A percentile compares a stretch with the other conserved stretches of the same genome.
These are phyloP conservation scores for Acanthamoeba healyi DNA, from an alignment of 208 protist genomes.

Conservation along the genomic window DNA sequence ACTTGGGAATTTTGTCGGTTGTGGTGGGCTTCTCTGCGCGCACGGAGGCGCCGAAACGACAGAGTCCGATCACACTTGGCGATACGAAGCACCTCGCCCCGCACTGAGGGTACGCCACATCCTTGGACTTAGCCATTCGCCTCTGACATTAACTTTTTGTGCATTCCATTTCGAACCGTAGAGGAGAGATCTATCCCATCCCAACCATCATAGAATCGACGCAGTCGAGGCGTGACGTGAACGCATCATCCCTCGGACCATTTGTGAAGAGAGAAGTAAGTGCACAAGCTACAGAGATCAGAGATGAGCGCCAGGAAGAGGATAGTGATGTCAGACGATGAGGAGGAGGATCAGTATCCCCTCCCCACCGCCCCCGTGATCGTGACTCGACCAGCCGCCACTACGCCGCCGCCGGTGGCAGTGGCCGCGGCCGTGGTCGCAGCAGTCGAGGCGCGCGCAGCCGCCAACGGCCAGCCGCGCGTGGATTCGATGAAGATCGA, in stretches of 20 bases:
- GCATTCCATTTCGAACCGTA: neutral
- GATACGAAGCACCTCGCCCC: neutral
- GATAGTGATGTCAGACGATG: slow-evolving; percentile 52
- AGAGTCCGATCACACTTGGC: slow-evolving; percentile 31
- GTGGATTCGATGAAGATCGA: neutral
- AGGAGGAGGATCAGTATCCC: slow-evolving; percentile 16
- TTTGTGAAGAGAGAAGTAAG: too few species aligned
- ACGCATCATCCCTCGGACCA: too few species aligned
- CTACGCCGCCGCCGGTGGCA: too few species aligned
- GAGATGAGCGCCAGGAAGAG: slow-evolving; percentile 41
- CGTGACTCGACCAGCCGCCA: too few species aligned
- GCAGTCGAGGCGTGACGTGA: neutral
- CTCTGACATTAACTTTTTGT: slow-evolving; percentile 22
- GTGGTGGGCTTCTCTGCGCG: too few species aligned
- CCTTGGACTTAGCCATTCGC: neutral
- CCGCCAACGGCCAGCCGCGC: too few species aligned
- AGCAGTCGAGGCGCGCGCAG: neutral
- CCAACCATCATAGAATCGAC: neutral
- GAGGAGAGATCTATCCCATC: too few species aligned
- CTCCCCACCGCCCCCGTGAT: neutral
- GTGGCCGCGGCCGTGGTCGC: neutral
- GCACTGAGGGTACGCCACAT: neutral
- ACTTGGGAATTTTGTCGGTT: neutral
- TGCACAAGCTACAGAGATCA: too few species aligned
- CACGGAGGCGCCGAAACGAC: neutral